Base-by-base conservation (phyloP, 2,329 filamentous ascomycete species). In the Talaromyces amestolkiae region DNA sequence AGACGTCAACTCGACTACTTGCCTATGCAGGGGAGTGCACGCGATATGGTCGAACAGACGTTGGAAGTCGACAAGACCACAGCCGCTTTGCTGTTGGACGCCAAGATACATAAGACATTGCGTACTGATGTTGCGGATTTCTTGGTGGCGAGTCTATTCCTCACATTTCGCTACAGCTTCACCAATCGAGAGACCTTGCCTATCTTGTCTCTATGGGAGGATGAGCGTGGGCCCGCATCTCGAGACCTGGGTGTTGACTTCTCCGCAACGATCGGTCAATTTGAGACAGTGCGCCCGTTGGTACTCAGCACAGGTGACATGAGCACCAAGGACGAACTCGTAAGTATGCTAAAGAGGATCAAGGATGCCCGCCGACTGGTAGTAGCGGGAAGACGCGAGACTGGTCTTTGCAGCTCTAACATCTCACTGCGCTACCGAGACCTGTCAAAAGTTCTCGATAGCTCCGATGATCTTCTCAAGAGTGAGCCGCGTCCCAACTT, bases 231-330 rank as follows among this genome's bases (percentile, higher is more conserved):
- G 3, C 71, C 75, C 9, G 76, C 77, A n/a, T 71, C 76, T 2
- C 78, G 79, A 67, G 80, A 80, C 31, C 72, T 74, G 0, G 80
- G 82, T 17, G 75, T 84, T 13, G 83, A 87, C 72, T 79, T 87
- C 0, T 81, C 82, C 4, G 19, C 43, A 47, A 47, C 43, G 17
- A 47, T 47, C 19, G 43, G 78, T 85, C 61, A 87, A 85, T 0
- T 84, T 88, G 0, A 86, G 86, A 1, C 87, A 85, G 85, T 87
- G 88, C 68, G 86, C 85, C 2, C 84, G 0, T 75, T 88, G 13
- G 85, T 81, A 58, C 86, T 86, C 0, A 75, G 87, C 6, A 76
- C 79, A 1, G 74, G 83, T 2, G 77, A 79, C 9, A 70, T 81
- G 43, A 47, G 43, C 17, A 47, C 43, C 43, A 47, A 47, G 43